Evolutionary conservation across 306 rosid species (phyloP).

Genomic region (Lithocarpus polystachyus): DNA sequence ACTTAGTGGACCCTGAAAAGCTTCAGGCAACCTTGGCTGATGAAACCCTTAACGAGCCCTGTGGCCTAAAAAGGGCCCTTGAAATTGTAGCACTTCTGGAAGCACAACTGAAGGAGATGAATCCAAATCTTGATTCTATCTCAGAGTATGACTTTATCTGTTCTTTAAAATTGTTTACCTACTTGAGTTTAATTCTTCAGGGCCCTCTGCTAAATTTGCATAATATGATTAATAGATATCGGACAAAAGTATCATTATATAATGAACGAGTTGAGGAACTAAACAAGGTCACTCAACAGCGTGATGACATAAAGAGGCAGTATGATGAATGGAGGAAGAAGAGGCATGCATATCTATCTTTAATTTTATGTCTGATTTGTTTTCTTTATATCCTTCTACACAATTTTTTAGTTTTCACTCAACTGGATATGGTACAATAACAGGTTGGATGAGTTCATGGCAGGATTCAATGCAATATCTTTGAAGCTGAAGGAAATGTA

Average conservation of each 20-base stretch:
- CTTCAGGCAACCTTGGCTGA: conserved; percentile 61
- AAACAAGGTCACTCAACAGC: conserved; percentile 71
- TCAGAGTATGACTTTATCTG: conserved; percentile 61
- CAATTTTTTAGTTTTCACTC: not conserved
- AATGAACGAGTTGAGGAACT: conserved; percentile 91
- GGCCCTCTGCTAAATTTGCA: conserved; percentile 13
- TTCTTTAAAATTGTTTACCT: not conserved
- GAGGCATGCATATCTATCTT: conserved; percentile 44
- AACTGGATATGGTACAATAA: conserved; percentile 13
- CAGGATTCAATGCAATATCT: conserved; percentile 89
- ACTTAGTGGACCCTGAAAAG: conserved; percentile 84
- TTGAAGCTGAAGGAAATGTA: conserved; percentile 94
- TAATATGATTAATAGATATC: conserved; percentile 46
- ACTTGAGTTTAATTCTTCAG: conserved; percentile 4
- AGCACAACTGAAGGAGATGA: conserved; percentile 92
- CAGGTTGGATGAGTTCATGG: conserved; percentile 98
- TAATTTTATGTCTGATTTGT: not conserved
- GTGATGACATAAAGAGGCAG: conserved; percentile 78
- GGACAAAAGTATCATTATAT: conserved; percentile 72
- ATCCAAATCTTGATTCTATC: conserved; percentile 94
- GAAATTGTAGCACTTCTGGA: conserved; percentile 75
- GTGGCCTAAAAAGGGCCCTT: conserved; percentile 71
- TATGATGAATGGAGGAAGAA: conserved; percentile 87
- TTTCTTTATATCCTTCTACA: conserved; percentile 2
- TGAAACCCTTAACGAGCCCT: conserved; percentile 44